A percentile compares a stretch with the other conserved stretches of the same genome.
These are phyloP conservation scores for Massariosphaeria phaeospora DNA, from an alignment of 495 filamentous ascomycete genomes.

Conservation along the genomic window DNA sequence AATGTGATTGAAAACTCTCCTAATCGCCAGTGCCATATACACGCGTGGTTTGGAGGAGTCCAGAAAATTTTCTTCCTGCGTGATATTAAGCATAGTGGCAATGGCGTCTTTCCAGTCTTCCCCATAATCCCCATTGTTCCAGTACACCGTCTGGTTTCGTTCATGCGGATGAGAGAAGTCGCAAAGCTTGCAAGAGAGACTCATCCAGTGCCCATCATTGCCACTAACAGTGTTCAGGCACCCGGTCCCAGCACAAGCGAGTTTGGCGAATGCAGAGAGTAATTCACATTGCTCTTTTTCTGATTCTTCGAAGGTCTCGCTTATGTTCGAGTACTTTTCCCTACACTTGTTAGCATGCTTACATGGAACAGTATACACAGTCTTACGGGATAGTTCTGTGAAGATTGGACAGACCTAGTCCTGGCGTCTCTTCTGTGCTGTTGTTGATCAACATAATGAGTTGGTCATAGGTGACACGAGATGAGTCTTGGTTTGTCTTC, in stretches of 20 bases:
- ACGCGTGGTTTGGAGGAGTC: slow-evolving; percentile 60
- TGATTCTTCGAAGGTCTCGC: background rate
- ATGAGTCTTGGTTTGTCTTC: background rate
- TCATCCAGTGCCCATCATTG: background rate
- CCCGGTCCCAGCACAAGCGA: slow-evolving; percentile 25
- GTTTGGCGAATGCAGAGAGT: slow-evolving; percentile 16
- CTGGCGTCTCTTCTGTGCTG: background rate
- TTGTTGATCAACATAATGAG: slow-evolving; percentile 4
- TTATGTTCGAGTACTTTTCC: background rate
- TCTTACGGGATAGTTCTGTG: slow-evolving; percentile 15
- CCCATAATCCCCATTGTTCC: slow-evolving; percentile 18
- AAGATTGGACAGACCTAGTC: background rate
- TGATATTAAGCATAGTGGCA: slow-evolving; percentile 52
- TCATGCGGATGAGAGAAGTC: slow-evolving; percentile 1
- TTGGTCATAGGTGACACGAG: slow-evolving; percentile 3
- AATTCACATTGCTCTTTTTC: slow-evolving; percentile 9
- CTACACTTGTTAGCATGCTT: background rate
- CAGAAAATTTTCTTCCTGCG: slow-evolving; percentile 53
- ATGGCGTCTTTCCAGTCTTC: slow-evolving; percentile 47
- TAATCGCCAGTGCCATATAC: slow-evolving; percentile 65
- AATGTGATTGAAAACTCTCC: slow-evolving; percentile 62
- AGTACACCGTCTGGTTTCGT: background rate
- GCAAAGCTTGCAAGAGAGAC: slow-evolving; percentile 18
- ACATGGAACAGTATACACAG: background rate
- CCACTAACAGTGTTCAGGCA: slow-evolving; percentile 1